A percentile compares a stretch with the other conserved stretches of the same genome.
These are phyloP conservation scores for Blastomyces gilchristii DNA, from an alignment of 2,329 filamentous ascomycete species.

Conservation along the genomic window DNA sequence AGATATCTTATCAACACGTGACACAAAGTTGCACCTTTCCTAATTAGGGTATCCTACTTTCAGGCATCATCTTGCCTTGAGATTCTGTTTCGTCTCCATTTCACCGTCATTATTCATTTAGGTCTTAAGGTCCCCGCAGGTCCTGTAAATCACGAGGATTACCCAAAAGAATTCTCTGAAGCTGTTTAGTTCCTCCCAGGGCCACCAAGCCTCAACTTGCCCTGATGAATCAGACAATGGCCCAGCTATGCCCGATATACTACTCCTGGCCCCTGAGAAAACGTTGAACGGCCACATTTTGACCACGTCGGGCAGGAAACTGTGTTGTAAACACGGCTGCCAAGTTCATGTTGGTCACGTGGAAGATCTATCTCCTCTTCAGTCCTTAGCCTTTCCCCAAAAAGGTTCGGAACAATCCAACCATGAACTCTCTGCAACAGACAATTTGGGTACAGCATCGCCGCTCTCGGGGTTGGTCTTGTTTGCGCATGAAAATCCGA, in stretches of 20 bases:
- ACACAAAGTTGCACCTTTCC: neutral
- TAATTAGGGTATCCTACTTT: neutral
- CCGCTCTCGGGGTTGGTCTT: neutral
- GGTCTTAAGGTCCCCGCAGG: neutral
- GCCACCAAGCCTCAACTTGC: neutral
- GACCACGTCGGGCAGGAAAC: neutral
- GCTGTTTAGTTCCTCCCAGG: neutral
- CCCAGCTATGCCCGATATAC: neutral
- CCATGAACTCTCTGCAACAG: neutral
- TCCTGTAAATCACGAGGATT: neutral
- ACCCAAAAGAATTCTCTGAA: neutral
- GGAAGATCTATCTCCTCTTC: neutral
- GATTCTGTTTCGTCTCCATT: neutral
- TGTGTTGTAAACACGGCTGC: neutral
- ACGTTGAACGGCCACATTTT: neutral
- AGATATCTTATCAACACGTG: constrained; percentile 1
- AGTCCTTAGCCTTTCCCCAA: neutral
- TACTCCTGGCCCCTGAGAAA: neutral
- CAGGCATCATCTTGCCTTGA: neutral
- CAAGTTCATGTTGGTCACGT: neutral
- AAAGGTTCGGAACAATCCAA: neutral
- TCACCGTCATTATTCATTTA: neutral
- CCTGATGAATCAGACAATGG: neutral
- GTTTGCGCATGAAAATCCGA: neutral
- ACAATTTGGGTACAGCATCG: neutral